These are phyloP conservation scores for Cucurbita ficifolia DNA, from an alignment of 306 rosid genomes.

Conservation along the genomic window DNA sequence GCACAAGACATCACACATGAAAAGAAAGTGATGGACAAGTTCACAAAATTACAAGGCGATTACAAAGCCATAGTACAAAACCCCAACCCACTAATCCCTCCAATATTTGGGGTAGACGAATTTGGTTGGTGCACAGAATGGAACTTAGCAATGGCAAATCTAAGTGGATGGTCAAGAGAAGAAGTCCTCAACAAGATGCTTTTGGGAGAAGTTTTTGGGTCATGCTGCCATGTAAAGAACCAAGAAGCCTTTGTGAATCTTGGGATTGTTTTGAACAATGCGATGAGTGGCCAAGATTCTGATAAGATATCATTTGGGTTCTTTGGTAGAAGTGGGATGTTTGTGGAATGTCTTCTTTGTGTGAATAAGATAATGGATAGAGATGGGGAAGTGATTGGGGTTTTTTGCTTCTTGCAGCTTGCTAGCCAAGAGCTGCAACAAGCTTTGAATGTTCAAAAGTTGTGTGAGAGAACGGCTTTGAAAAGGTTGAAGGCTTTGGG, in stretches of 20 bases:
- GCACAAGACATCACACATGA: conserved; percentile 89
- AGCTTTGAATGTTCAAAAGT: conserved; percentile 63
- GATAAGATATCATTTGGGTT: conserved; percentile 62
- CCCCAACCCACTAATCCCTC: conserved; percentile 78
- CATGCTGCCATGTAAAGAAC: conserved; percentile 68
- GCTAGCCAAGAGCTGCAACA: conserved; percentile 80
- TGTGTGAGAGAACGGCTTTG: conserved; percentile 61
- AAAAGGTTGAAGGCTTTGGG: conserved; percentile 59
- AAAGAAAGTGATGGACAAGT: conserved; percentile 87
- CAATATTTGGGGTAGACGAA: conserved; percentile 82
- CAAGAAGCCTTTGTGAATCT: conserved; percentile 77
- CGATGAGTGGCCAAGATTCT: conserved; percentile 56
- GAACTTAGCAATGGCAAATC: conserved; percentile 75
- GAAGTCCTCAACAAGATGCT: conserved; percentile 82
- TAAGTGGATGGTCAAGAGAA: conserved; percentile 79
- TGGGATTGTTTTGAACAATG: conserved; percentile 56
- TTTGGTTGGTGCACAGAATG: conserved; percentile 97
- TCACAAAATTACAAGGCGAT: conserved; percentile 88
- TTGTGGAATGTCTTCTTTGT: conserved; percentile 67
- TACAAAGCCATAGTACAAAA: conserved; percentile 92
- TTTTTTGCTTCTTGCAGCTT: conserved; percentile 86
- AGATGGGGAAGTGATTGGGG: conserved; percentile 59
- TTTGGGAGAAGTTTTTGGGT: conserved; percentile 79
- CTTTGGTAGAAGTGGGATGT: conserved; percentile 39
- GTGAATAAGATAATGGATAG: conserved; percentile 63